Conservation (phyloP, 192 early-diverging fungal genomes). For the Phlyctochytrium bullatum region DNA sequence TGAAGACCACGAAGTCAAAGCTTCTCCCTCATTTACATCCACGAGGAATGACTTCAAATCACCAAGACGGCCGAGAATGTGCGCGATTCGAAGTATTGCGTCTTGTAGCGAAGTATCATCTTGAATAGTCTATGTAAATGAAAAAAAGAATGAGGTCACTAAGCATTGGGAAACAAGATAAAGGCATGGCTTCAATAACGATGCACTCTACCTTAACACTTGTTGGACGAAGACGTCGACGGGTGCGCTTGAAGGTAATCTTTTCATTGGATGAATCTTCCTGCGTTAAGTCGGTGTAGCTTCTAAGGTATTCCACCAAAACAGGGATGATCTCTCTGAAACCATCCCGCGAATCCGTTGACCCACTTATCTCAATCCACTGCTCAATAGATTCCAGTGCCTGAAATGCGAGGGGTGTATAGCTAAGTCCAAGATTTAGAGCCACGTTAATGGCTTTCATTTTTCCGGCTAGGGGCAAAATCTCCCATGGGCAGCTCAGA, state of each 20-base stretch:
- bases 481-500: slow-evolving; percentile 56
- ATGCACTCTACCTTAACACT: too few relatives aligned
- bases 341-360: background rate
- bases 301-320: slow-evolving; percentile 62
- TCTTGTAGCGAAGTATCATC: slow-evolving; percentile 33
- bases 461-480: slow-evolving; percentile 49
- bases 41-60: slow-evolving; percentile 38
- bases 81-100: slow-evolving; percentile 60
- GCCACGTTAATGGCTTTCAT: slow-evolving; percentile 62
- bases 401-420: slow-evolving; percentile 57
- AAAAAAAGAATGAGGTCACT: too few relatives aligned
- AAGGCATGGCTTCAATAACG: too few relatives aligned
- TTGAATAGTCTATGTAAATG: too few relatives aligned
- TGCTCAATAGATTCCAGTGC: slow-evolving; percentile 64
- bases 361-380: slow-evolving; percentile 28
- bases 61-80: slow-evolving; percentile 65
- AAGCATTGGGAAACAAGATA: too few relatives aligned
- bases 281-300: background rate
- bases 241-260: background rate
- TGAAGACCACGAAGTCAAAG: slow-evolving; percentile 68
- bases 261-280: too few relatives aligned
- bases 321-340: slow-evolving; percentile 51
- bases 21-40: slow-evolving; percentile 2
- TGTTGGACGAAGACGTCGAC: background rate
- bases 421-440: slow-evolving; percentile 63